Base-by-base conservation (phyloP, 768 basidiomycete genomes). In the Russula virescens region DNA sequence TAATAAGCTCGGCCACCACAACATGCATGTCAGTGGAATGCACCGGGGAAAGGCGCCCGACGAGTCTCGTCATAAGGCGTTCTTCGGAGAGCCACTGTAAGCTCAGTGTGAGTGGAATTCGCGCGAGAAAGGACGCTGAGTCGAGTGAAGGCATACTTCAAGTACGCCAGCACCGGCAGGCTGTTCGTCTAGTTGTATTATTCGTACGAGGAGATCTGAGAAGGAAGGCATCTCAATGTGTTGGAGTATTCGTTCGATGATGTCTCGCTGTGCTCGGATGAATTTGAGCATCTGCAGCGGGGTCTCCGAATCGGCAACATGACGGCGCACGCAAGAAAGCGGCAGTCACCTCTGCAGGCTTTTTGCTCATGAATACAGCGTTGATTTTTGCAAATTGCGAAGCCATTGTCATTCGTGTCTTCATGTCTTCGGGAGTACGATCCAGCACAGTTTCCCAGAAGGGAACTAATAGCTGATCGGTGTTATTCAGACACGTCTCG, bases 361-460 rank as follows among this genome's bases (percentile, higher is more conserved):
- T 90, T 78, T 94, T 95, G 66, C 80, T 86, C 70, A 99, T 75
- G 68, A 98, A 91, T 1, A 88, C 83, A 43, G 88, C 85, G 71
- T 93, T 97, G 68, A 98, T 90, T 74, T 96, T 92, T n/a, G 88
- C 85, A 78, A 97, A 99, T 74, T 92, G 90, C 1, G 92, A 86
- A 34, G 93, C 89, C 79, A 96, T 89, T 61, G 87, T 82, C 78
- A 89, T 90, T 68, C 88, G 83, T 16, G 83, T 88, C 74, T 88
- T 90, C 83, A 96, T 91, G 63, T 93, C 91, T 49, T 93, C 91
- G 18, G 89, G 80, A 3, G 88, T 80, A 68, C 84, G 80, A 71
- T 91, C 89, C 31, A 93, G 78, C 19, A 93, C 86, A 19, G 84
- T 85, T 74, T 97, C 92, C 94, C 94, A 97, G 78, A 97, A 96